A percentile compares a stretch with the other conserved stretches of the same genome.
Evolutionary conservation across 129 eudicot species (phyloP).

Genomic region (Chrysanthemum makinoi): DNA sequence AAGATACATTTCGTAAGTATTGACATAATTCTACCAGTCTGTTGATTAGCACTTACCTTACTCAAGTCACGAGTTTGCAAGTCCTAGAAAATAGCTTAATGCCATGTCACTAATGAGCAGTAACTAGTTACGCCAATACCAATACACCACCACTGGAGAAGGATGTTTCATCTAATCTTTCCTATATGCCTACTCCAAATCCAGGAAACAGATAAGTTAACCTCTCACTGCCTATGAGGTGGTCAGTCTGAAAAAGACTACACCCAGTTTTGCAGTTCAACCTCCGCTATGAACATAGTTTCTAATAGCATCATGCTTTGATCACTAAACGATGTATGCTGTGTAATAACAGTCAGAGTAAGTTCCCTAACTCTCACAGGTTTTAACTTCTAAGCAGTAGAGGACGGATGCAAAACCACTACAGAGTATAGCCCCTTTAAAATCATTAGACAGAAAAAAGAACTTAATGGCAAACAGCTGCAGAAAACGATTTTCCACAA

Average conservation of each 20-base stretch:
- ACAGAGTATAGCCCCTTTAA: background rate
- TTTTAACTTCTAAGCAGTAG: background rate
- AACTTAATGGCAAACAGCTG: background rate
- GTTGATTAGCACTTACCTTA: too few species aligned
- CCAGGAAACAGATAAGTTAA: background rate
- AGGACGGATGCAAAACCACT: background rate
- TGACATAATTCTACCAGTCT: too few species aligned
- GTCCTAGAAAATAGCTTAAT: too few species aligned
- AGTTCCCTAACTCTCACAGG: background rate
- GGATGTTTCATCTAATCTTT: slow-evolving; percentile 1
- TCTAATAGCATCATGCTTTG: background rate
- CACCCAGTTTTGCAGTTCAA: background rate
- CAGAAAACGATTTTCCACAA: background rate
- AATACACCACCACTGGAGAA: background rate
- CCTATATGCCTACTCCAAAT: background rate
- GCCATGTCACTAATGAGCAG: too few species aligned
- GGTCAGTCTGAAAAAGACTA: background rate
- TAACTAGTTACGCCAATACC: background rate
- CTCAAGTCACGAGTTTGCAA: too few species aligned
- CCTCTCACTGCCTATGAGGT: background rate
- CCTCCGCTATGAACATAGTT: background rate
- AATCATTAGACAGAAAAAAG: background rate
- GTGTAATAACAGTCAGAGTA: background rate
- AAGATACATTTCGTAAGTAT: background rate
- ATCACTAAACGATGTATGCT: background rate